Percentiles rank a stretch among this genome's conserved stretches.
These are phyloP conservation scores for Kazachstania sp. DNA, from an alignment of 1,139 yeast genomes.

Conservation along the genomic window DNA sequence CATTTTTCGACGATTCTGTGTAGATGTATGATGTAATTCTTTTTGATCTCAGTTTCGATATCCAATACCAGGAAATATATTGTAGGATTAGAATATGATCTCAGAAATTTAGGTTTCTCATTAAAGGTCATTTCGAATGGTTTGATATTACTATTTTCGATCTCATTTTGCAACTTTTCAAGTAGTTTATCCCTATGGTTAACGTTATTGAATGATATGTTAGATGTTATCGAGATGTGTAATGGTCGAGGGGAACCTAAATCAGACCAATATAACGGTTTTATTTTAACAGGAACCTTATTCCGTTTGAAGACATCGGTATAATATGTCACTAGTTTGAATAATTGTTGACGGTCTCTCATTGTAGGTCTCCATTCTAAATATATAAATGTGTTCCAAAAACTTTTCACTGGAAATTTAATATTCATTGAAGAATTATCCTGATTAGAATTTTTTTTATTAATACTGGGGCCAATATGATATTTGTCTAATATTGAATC, in stretches of 20 bases:
- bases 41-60: neutral
- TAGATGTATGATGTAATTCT: neutral
- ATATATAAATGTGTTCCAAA: conserved; percentile 18
- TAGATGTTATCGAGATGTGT: conserved; percentile 20
- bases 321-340: conserved; percentile 4
- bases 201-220: conserved; percentile 9
- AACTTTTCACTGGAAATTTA: neutral
- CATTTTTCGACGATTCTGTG: neutral
- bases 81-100: neutral
- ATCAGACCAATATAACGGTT: conserved; percentile 17
- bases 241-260: conserved; percentile 22
- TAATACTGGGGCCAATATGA: conserved; percentile 17
- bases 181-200: conserved; percentile 11
- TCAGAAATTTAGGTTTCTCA: neutral
- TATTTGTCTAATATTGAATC: conserved; percentile 17
- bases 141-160: conserved; percentile 4
- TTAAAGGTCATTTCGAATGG: conserved; percentile 14
- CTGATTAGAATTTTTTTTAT: neutral
- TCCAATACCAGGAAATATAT: conserved; percentile 1
- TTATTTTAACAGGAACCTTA: conserved; percentile 7
- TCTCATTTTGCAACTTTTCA: conserved; percentile 4
- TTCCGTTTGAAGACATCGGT: neutral
- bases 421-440: neutral
- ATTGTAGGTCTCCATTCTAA: conserved; percentile 18
- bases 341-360: conserved; percentile 2